Percentiles rank a stretch among this genome's conserved stretches.
Evolutionary conservation across 2,329 filamentous ascomycete genomes (phyloP).

Genomic region (Metarhizium guizhouense): DNA sequence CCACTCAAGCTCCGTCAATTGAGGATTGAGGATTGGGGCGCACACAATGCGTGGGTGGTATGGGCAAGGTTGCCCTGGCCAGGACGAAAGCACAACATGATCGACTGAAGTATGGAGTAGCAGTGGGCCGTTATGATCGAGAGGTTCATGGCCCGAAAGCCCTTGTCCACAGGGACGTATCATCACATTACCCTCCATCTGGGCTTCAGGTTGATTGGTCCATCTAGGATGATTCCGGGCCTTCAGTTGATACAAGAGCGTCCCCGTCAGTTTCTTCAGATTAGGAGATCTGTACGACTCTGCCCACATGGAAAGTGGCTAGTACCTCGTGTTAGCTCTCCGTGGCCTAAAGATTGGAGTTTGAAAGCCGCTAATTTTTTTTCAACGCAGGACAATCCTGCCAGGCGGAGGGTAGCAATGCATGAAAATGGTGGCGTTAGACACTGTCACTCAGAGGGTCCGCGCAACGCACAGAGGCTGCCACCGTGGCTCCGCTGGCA

Average conservation of each 20-base stretch:
- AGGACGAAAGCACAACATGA: too few relatives aligned
- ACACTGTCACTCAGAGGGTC: background rate
- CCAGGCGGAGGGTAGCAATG: background rate
- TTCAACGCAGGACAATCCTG: too few relatives aligned
- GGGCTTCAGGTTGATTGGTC: background rate
- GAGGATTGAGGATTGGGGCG: too few relatives aligned
- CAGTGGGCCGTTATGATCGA: background rate
- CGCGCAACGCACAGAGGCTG: background rate
- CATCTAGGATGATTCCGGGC: background rate
- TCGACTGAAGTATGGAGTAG: too few relatives aligned
- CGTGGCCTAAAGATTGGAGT: too few relatives aligned
- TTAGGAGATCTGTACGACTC: background rate
- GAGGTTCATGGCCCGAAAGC: background rate
- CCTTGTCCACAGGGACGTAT: background rate
- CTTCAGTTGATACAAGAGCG: background rate
- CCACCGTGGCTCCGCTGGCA: background rate
- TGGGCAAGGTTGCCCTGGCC: too few relatives aligned
- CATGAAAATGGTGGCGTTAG: background rate
- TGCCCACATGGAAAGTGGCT: background rate
- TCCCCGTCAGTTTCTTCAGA: background rate
- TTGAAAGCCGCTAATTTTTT: too few relatives aligned
- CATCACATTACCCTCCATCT: background rate
- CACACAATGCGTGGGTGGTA: too few relatives aligned
- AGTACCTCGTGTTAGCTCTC: background rate
- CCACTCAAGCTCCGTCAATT: too few relatives aligned